Evolutionary conservation across 306 rosid species (phyloP).

Genomic region (Cicer yamashitae): DNA sequence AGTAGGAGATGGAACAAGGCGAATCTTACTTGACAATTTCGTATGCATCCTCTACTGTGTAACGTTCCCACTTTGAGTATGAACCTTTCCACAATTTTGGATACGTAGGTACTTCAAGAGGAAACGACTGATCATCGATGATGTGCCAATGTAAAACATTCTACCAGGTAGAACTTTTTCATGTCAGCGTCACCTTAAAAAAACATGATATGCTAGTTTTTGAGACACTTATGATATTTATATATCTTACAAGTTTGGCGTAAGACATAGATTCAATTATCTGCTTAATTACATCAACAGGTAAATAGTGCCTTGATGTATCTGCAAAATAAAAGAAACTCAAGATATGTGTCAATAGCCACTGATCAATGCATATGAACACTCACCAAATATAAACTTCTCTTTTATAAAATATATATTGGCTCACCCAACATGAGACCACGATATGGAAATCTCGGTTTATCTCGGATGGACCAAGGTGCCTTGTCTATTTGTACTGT

Average conservation of each 20-base stretch:
- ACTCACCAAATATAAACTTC: slow-evolving; percentile 10
- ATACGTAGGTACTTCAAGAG: slow-evolving; percentile 87
- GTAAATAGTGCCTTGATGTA: slow-evolving; percentile 95
- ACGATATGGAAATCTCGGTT: slow-evolving; percentile 85
- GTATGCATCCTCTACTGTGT: slow-evolving; percentile 86
- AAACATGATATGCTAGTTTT: slow-evolving; percentile 33
- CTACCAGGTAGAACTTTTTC: slow-evolving; percentile 60
- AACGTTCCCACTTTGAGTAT: slow-evolving; percentile 85
- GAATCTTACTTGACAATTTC: slow-evolving; percentile 87
- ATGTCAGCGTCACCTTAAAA: slow-evolving; percentile 52
- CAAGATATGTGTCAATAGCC: slow-evolving; percentile 45
- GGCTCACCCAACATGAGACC: slow-evolving; percentile 88
- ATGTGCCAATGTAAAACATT: slow-evolving; percentile 99
- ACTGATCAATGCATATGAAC: slow-evolving; percentile 35
- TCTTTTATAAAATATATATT: slow-evolving; percentile 33
- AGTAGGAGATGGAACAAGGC: slow-evolving; percentile 37
- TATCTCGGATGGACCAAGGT: slow-evolving; percentile 87
- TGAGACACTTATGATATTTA: slow-evolving; percentile 28
- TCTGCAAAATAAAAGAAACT: slow-evolving; percentile 62
- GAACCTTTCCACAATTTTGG: slow-evolving; percentile 94
- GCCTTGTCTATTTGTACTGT: slow-evolving; percentile 70
- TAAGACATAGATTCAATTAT: slow-evolving; percentile 93
- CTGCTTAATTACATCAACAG: slow-evolving; percentile 78
- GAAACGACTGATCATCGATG: slow-evolving; percentile 84
- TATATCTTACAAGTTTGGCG: slow-evolving; percentile 80